Conservation (phyloP, 2,329 filamentous ascomycete species). For the Venturia nashicola region DNA sequence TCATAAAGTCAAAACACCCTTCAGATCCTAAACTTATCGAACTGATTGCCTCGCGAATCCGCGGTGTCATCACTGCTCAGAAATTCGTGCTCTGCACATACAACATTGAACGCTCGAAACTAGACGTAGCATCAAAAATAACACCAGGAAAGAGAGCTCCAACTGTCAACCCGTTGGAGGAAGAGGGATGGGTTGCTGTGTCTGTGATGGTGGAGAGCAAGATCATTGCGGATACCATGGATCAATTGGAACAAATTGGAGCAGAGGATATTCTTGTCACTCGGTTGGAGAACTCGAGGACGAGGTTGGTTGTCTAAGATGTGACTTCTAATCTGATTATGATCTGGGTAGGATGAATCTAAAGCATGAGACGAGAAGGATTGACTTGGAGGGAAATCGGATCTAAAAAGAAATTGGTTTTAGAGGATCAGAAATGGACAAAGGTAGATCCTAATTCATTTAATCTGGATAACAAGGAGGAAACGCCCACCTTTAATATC, state of each 20-base stretch:
- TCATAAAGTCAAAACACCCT: conserved; percentile 81
- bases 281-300: conserved; percentile 70
- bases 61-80: conserved; percentile 88
- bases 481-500: not conserved
- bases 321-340: not conserved
- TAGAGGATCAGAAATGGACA: not conserved
- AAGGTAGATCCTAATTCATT: not conserved
- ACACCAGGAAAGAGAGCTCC: conserved; percentile 91
- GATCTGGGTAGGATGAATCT: not conserved
- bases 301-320: conserved; percentile 13
- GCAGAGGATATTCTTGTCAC: conserved; percentile 78
- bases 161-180: conserved; percentile 80
- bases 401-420: not conserved
- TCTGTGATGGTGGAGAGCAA: conserved; percentile 88
- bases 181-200: conserved; percentile 87
- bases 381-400: not conserved
- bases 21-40: conserved; percentile 71
- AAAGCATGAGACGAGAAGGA: not conserved
- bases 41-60: conserved; percentile 74
- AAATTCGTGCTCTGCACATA: conserved; percentile 92
- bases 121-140: conserved; percentile 58
- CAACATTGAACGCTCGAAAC: conserved; percentile 65
- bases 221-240: conserved; percentile 75
- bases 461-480: not conserved
- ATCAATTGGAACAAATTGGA: conserved; percentile 62